Conservation (phyloP, 202 grass and related monocot species). For the Cymbopogon flexuosus region DNA sequence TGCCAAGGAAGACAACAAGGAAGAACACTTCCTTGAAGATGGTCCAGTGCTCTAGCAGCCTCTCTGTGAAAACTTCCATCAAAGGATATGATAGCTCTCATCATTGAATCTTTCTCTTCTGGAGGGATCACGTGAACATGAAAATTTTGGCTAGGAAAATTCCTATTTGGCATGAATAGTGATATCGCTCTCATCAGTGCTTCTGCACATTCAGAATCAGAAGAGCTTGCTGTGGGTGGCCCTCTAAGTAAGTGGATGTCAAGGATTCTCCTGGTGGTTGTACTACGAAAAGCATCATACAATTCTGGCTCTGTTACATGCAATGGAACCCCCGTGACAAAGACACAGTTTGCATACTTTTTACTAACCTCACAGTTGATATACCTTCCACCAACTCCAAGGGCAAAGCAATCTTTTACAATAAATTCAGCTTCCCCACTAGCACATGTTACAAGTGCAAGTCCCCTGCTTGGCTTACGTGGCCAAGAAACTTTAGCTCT, state of each 20-base stretch:
- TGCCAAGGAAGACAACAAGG: constrained; percentile 69
- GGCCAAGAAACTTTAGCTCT: constrained; percentile 80
- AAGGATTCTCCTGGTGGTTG: constrained; percentile 59
- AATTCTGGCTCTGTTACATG: constrained; percentile 68
- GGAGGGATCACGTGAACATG: constrained; percentile 64
- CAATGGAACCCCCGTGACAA: constrained; percentile 56
- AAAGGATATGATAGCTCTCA: constrained; percentile 69
- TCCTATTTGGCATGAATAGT: constrained; percentile 74
- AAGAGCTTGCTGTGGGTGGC: constrained; percentile 13
- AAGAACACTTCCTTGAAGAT: constrained; percentile 69
- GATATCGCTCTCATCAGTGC: constrained; percentile 65
- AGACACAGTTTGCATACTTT: constrained; percentile 56
- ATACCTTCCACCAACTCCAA: constrained; percentile 58
- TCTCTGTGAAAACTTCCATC: constrained; percentile 81
- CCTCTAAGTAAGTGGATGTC: constrained; percentile 56
- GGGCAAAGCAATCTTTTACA: constrained; percentile 49
- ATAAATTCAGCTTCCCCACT: constrained; percentile 64
- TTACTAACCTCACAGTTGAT: constrained; percentile 65
- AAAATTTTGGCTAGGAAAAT: constrained; percentile 65
- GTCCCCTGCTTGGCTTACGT: constrained; percentile 53
- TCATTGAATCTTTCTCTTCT: constrained; percentile 47
- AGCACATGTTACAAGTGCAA: constrained; percentile 55
- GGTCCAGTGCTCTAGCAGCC: constrained; percentile 80
- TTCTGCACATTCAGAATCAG: constrained; percentile 48
- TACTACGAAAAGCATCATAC: constrained; percentile 50